Evolutionary conservation across 768 basidiomycete genomes (phyloP).

Genomic region (Hortiboletus flavorubellus): DNA sequence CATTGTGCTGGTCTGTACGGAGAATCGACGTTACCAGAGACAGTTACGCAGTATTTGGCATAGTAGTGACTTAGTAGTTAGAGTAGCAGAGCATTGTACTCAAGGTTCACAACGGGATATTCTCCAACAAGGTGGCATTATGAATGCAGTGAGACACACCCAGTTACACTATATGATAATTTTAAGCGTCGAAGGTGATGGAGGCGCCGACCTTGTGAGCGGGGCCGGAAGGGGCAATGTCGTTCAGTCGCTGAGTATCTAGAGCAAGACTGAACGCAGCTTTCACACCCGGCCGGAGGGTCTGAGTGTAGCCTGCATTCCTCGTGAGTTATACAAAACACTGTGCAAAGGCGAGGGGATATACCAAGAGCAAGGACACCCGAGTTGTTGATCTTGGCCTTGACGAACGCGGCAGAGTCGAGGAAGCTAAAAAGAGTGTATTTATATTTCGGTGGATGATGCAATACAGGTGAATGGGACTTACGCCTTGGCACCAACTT

Average conservation of each 20-base stretch:
- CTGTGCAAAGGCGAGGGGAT: constrained; percentile 6
- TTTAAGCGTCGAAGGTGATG: constrained; percentile 71
- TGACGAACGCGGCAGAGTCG: constrained; percentile 87
- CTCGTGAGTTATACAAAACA: constrained; percentile 8
- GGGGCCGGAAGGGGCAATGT: constrained; percentile 56
- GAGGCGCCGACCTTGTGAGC: constrained; percentile 83
- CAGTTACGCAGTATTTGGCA: background rate
- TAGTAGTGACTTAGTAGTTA: background rate
- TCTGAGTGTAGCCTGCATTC: constrained; percentile 78
- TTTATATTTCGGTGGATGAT: background rate
- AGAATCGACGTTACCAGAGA: background rate
- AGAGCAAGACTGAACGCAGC: constrained; percentile 92
- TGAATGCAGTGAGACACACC: constrained; percentile 9
- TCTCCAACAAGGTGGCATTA: constrained; percentile 13
- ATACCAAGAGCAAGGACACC: constrained; percentile 85
- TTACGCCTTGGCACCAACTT: constrained; percentile 94
- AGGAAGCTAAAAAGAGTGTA: constrained; percentile 51
- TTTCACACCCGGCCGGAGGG: constrained; percentile 90
- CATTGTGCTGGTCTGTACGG: no score
- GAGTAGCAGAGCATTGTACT: background rate
- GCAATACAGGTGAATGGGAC: constrained; percentile 28
- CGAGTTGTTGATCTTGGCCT: constrained; percentile 98
- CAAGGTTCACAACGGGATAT: background rate
- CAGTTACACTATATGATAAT: constrained; percentile 21
- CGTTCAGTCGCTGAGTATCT: constrained; percentile 91